Conservation (phyloP, 768 basidiomycete genomes). For the Pleurotus citrinopileatus region DNA sequence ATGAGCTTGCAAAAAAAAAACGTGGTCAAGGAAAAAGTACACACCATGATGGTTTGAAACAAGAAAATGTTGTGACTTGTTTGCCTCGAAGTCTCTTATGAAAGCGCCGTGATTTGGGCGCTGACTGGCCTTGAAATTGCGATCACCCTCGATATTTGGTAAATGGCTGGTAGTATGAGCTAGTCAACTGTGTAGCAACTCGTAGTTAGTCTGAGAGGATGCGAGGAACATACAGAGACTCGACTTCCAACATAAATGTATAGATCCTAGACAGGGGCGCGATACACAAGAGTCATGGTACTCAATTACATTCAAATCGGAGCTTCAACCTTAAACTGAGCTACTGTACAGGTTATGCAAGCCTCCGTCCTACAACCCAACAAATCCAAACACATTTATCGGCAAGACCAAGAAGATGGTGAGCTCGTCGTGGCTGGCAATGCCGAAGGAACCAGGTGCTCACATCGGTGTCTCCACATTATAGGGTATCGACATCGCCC, state of each 20-base stretch:
- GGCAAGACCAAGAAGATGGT: slow-evolving; percentile 75
- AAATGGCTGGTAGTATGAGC: too few relatives aligned
- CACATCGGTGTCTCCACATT: slow-evolving; percentile 5
- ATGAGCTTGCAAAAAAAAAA: too few relatives aligned
- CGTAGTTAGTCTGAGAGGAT: too few relatives aligned
- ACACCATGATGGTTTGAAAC: slow-evolving; percentile 72
- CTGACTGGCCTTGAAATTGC: slow-evolving; percentile 5
- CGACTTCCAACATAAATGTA: too few relatives aligned
- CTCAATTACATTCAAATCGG: slow-evolving; percentile 29
- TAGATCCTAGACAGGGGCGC: too few relatives aligned
- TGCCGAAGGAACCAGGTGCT: slow-evolving; percentile 20
- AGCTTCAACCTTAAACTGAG: slow-evolving; percentile 34
- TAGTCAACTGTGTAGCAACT: too few relatives aligned
- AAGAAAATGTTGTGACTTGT: slow-evolving; percentile 26
- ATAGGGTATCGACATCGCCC: slow-evolving; percentile 95
- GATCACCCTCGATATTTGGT: neutral
- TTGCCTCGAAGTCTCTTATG: neutral
- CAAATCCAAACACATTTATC: slow-evolving; percentile 48
- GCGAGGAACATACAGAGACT: too few relatives aligned
- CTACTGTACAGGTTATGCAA: slow-evolving; percentile 66
- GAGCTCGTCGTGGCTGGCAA: slow-evolving; percentile 48
- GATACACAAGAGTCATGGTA: neutral
- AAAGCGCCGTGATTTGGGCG: neutral
- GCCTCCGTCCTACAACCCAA: slow-evolving; percentile 42
- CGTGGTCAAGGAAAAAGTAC: too few relatives aligned